Evolutionary conservation across 2,329 filamentous ascomycete species (phyloP), one percentile per base, ranked within the genome.

Genomic region (Trichoderma sp.): DNA sequence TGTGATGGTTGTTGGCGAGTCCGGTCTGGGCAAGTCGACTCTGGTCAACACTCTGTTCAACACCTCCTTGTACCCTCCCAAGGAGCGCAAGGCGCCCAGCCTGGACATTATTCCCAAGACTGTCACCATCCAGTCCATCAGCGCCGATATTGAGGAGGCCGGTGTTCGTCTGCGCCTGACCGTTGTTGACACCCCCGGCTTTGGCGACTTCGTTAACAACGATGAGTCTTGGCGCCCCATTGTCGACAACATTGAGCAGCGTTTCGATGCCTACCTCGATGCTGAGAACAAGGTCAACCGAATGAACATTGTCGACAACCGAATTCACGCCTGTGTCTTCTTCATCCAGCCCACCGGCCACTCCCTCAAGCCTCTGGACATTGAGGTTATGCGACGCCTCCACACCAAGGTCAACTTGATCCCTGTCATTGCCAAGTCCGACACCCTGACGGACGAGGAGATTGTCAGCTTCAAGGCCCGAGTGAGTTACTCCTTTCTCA

Each of bases 351-450:
- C 96, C 76, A 99, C 96, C 36, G 96, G 96, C 74, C 96, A 99
- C 88, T 97, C 96, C 39, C 87, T 99, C 80, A 99, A 99, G 91
- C 96, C 96, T 75, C 88, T 99, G 76, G 96, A 99, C 81, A 97
- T 99, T 76, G 96, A 99, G 87, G 96, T 99, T 76, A 99, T 99
- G 96, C 95, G 95, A 84, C 92, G 96, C 81, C 91, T 99, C 74
- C 96, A 99, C 87, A 98, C 95, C 90, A 98, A 98, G 91, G 96
- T 99, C 89, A 99, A 99, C 89, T 86, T 99, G 83, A 99, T 99
- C 75, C 96, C 96, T 62, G 96, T 99, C 81, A 98, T 99, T 82
- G 96, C 96, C 84, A 99, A 99, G 90, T 92, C 96, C 32, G 96
- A 99, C 83, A 99, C 96, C 70, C 87, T 99, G 79, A 99, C 96